Conservation (phyloP, 1,139 yeast species). For the Geotrichum bryndzae region DNA sequence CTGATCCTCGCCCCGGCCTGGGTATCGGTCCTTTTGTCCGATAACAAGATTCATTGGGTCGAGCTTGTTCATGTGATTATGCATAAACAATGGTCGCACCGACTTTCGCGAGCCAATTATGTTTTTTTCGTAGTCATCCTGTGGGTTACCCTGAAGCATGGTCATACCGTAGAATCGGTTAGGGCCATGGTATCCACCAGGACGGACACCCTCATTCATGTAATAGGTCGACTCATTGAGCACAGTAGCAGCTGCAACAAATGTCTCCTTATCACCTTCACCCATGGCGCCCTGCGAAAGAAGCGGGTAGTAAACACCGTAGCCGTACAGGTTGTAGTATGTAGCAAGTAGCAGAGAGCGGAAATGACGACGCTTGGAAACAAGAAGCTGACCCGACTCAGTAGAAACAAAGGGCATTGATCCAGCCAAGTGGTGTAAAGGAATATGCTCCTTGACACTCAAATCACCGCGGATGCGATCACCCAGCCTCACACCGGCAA, state of each 20-base stretch:
- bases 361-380: slow-evolving; percentile 60
- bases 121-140: slow-evolving; percentile 43
- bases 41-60: slow-evolving; percentile 39
- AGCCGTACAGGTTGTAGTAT: slow-evolving; percentile 77
- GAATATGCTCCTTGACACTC: slow-evolving; percentile 36
- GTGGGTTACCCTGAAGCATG: slow-evolving; percentile 70
- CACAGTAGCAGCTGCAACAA: slow-evolving; percentile 71
- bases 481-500: slow-evolving; percentile 48
- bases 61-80: slow-evolving; percentile 60
- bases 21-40: slow-evolving; percentile 1
- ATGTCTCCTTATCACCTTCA: slow-evolving; percentile 89
- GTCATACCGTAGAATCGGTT: slow-evolving; percentile 54
- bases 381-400: slow-evolving; percentile 77
- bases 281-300: slow-evolving; percentile 82
- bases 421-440: slow-evolving; percentile 62
- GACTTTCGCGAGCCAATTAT: slow-evolving; percentile 25
- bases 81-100: slow-evolving; percentile 52
- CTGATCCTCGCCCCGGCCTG: slow-evolving; percentile 3
- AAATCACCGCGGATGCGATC: slow-evolving; percentile 41
- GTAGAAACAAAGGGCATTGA: slow-evolving; percentile 76
- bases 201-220: slow-evolving; percentile 52
- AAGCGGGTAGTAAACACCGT: slow-evolving; percentile 72
- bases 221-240: slow-evolving; percentile 57
- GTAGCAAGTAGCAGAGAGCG: slow-evolving; percentile 60
- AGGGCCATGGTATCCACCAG: slow-evolving; percentile 47